These are phyloP conservation scores for Diaporthe destruens DNA, from an alignment of 2,329 filamentous ascomycete genomes.

Conservation along the genomic window DNA sequence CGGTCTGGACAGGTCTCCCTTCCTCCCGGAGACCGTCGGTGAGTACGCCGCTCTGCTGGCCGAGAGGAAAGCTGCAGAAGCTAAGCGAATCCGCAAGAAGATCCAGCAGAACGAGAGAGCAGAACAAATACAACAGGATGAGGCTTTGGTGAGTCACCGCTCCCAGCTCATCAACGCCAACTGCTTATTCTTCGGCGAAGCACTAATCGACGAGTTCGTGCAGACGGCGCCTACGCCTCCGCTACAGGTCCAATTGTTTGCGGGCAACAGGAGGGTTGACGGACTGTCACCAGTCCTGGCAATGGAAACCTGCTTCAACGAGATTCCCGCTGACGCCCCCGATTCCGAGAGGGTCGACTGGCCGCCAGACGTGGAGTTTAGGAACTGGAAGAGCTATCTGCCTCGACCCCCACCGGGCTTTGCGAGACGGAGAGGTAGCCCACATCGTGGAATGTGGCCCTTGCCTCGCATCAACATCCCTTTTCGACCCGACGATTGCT, in stretches of 20 bases:
- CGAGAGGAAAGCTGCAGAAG: conserved; percentile 26
- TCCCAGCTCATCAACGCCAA: neutral
- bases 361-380: conserved; percentile 19
- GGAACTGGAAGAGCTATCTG: conserved; percentile 13
- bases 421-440: conserved; percentile 2
- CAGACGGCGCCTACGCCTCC: neutral
- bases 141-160: conserved; percentile 2
- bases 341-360: conserved; percentile 17
- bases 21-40: conserved; percentile 22
- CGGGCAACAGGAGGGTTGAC: neutral
- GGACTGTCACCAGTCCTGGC: conserved; percentile 26
- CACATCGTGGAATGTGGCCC: conserved; percentile 3
- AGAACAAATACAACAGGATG: neutral
- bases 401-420: neutral
- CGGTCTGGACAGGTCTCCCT: conserved; percentile 19
- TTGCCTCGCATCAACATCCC: conserved; percentile 23
- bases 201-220: conserved; percentile 12
- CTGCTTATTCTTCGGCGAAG: conserved; percentile 5
- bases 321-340: neutral
- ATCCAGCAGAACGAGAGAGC: conserved; percentile 27
- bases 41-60: conserved; percentile 32
- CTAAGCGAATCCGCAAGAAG: conserved; percentile 31
- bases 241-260: neutral
- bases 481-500: neutral
- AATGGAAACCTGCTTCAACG: conserved; percentile 33